phyloP scores from a whole-genome alignment of 257 asterid genomes.

The Coffea eugenioides region DNA sequence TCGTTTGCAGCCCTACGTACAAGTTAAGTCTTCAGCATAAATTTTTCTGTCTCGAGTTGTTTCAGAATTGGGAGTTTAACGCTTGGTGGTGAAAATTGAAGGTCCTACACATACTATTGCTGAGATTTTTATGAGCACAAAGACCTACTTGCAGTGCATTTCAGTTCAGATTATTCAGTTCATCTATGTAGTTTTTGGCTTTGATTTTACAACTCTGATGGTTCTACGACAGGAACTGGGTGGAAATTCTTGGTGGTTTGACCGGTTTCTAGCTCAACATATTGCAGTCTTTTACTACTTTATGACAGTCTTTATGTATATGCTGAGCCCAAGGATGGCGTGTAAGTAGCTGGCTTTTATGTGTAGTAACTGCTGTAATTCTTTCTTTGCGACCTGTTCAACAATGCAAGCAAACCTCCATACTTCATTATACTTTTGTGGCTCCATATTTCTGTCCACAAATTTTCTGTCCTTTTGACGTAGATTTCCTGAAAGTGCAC shows the following conservation, averaged over 20 bases:
- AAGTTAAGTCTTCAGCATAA: background rate
- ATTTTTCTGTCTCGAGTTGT: too few species aligned
- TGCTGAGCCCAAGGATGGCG: slow-evolving; percentile 99
- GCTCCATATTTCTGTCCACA: slow-evolving; percentile 1
- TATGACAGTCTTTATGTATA: slow-evolving; percentile 85
- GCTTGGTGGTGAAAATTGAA: background rate
- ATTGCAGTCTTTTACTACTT: slow-evolving; percentile 77
- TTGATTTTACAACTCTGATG: slow-evolving; percentile 8
- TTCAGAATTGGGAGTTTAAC: too few species aligned
- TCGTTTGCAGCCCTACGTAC: too few species aligned
- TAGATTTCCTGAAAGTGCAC: background rate
- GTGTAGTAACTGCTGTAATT: slow-evolving; percentile 4
- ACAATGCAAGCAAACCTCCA: background rate
- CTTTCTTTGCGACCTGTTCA: background rate
- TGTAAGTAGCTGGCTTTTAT: slow-evolving; percentile 53
- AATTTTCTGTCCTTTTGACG: background rate
- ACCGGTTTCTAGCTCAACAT: slow-evolving; percentile 89
- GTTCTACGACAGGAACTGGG: slow-evolving; percentile 81
- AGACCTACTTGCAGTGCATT: background rate
- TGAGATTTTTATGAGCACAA: background rate
- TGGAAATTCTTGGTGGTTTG: slow-evolving; percentile 98
- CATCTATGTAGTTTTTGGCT: slow-evolving; percentile 14
- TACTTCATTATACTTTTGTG: background rate
- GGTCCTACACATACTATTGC: background rate
- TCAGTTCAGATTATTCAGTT: background rate